A percentile compares a stretch with the other conserved stretches of the same genome.
phyloP scores from a whole-genome alignment of 805 yeast genomes.

The Suhomyces emberorum region DNA sequence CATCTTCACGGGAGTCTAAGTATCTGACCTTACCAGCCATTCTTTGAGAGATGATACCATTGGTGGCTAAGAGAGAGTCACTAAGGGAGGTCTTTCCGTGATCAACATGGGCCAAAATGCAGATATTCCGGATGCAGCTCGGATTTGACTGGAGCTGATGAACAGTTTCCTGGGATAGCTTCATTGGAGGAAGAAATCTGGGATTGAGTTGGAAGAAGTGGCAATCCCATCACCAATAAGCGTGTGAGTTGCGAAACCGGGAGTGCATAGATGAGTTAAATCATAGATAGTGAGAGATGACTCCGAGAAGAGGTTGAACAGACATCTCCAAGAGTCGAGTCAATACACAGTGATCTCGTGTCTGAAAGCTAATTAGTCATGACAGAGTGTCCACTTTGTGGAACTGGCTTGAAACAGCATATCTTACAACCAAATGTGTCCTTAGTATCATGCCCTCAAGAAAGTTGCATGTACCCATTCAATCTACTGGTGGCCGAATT shows the following conservation, averaged over 20 bases:
- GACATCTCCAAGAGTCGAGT: too few species aligned
- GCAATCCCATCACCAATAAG: background rate
- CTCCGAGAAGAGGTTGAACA: too few species aligned
- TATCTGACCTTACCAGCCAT: constrained; percentile 94
- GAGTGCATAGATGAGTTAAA: too few species aligned
- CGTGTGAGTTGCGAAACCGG: background rate
- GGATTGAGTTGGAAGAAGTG: background rate
- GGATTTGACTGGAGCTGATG: constrained; percentile 68
- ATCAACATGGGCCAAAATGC: constrained; percentile 96
- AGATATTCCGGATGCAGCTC: constrained; percentile 75
- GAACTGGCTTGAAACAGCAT: constrained; percentile 20
- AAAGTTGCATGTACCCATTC: constrained; percentile 31
- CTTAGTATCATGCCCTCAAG: constrained; percentile 26
- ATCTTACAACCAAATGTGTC: constrained; percentile 26
- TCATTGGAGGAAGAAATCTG: constrained; percentile 30
- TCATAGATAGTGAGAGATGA: too few species aligned
- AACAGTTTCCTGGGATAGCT: constrained; percentile 62
- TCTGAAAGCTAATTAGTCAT: too few species aligned
- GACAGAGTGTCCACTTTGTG: constrained; percentile 28
- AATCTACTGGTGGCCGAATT: constrained; percentile 28
- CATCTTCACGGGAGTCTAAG: constrained; percentile 92
- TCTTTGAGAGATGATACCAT: constrained; percentile 92
- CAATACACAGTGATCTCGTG: too few species aligned
- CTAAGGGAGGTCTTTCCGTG: constrained; percentile 97
- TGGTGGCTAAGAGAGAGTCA: constrained; percentile 88